Evolutionary conservation across 768 basidiomycete genomes (phyloP), one percentile per base, ranked within the genome.

Genomic region (Pilatotrama ljubarskyi): DNA sequence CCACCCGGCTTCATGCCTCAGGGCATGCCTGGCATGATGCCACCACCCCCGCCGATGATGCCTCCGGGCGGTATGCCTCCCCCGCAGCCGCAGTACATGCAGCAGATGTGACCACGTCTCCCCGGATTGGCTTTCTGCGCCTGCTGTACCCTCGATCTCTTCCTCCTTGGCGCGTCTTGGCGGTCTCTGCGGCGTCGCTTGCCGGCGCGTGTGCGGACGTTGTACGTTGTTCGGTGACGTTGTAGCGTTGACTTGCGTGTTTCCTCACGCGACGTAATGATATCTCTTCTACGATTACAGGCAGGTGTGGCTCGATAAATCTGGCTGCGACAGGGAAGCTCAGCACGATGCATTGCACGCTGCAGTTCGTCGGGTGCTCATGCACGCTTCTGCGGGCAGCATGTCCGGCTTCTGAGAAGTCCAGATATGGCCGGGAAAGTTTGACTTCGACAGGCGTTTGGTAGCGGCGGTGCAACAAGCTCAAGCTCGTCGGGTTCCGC

Each of bases 1-100:
- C 84, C 85, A 10, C 79, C 85, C 65, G 89, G 88, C 4, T 91
- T 87, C 70, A 78, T 81, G 49, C 71, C 68, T 9, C 72, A 65
- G 74, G 77, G 69, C 61, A 71, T 73, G 54, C 82, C 82, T 55
- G 79, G 79, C 3, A 72, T 79, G 72, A 70, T 79, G 29, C 81
- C 83, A 35, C 81, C 83, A 35, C 82, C 80, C 14, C 78, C 79
- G 38, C 84, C 69, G 37, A 60, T 58, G 63, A 60, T 64, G 58
- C 53, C 53, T 17, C 62, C 58, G 15, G 54, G 54, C 43, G 47
- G 51, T 41, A 54, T 57, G 55, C 55, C 51, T 17, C 61, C 53
- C 29, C 59, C 53, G 36, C 63, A 44, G 44, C 64, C 51, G 36
- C 48, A 58, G 35, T 63, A 60, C 43, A 58, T 51, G 57, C 55